Evolutionary conservation across 2,329 filamentous ascomycete species (phyloP), one percentile per base, ranked within the genome.

Genomic region (Chrysoporthe deuterocubensis): DNA sequence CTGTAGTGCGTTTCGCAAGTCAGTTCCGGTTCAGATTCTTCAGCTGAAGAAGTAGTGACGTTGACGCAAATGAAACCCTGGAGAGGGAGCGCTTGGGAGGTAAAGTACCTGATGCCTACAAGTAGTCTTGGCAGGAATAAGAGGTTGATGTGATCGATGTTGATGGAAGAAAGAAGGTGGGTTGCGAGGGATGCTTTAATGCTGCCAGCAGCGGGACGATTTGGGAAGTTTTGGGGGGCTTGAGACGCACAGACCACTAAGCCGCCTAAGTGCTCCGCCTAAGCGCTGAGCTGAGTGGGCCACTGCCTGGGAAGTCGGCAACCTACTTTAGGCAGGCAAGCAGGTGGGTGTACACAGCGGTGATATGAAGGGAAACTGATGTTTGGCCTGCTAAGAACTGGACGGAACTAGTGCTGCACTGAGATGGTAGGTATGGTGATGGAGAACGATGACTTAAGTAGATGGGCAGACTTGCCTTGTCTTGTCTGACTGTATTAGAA

Each of bases 1-100:
- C 62, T 66, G 58, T 58, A 13, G 56, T 67, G 32, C 26, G 14
- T 54, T 16, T 32, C 16, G 32, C n/a, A n/a, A 18, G 60, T 62
- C 18, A 62, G 60, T 26, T 7, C 21, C 21, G 44, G n/a, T 62
- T 11, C 16, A 43, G 21, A 16, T 48, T 42, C 32, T 18, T 13
- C 26, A 40, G 21, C 42, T 32, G 13, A 37, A 62, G 26, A 14
- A 56, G 57, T 44, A 52, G 42, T 64, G 44, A 6, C 6, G 32
- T n/a, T 48, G 18, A 48, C 9, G 34, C 9, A 43, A 32, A 26
- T 26, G 44, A 4, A 34, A 18, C 32, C 18, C 9, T 18, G 37
- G 11, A 1, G 18, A 52, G 21, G 26, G 9, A 6, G n/a, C 26
- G 8, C 37, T 43, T 59, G 37, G 13, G 18, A 43, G 44, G 57